Evolutionary conservation across 116 monocot species (phyloP), one percentile per base, ranked within the genome.

Genomic region (Thalassia testudinum): DNA sequence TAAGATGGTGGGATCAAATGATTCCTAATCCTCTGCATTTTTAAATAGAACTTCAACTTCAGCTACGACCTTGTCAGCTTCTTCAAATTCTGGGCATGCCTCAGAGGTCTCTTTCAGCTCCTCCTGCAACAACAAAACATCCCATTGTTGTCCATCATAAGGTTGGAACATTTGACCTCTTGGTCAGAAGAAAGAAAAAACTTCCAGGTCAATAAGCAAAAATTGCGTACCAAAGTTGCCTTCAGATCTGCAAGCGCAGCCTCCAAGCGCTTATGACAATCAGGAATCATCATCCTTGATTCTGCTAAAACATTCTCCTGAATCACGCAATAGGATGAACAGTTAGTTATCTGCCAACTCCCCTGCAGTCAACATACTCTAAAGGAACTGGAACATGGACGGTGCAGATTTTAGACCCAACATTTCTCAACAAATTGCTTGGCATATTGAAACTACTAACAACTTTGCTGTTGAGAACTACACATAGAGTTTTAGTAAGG

Each of bases 211-310:
- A 24, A 6, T 16, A 7, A 7, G 19, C 3, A 45, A 16, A 45
- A 6, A 45, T n/a, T 1, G 15, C 28, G 53, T 87, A 99, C 99
- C 73, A 86, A 52, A 30, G 71, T 80, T 54, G 56, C 81, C 65
- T 85, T 99, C 54, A 99, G 43, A 61, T 99, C 99, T 16, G 72
- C 73, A 43, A 99, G 90, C 43, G 90, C 69, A 66, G 70, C 65
- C 60, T 90, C 99, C 62, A 99, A 61, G 53, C 99, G 74, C 57
- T 86, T 99, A 27, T 47, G 85, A 49, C 99, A 99, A 66, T 90
- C 90, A 45, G 99, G 99, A 48, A 99, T 75, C 99, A 99, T 99
- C 99, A 99, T 90, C 72, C 99, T 79, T 43, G 99, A 99, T 49
- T 99, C 99, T 23, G 75, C 99, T 70, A 99, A 57, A 49, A 99